A percentile compares a stretch with the other conserved stretches of the same genome.
Conservation (phyloP, 495 filamentous ascomycete genomes). For the Tuber calosporum region DNA sequence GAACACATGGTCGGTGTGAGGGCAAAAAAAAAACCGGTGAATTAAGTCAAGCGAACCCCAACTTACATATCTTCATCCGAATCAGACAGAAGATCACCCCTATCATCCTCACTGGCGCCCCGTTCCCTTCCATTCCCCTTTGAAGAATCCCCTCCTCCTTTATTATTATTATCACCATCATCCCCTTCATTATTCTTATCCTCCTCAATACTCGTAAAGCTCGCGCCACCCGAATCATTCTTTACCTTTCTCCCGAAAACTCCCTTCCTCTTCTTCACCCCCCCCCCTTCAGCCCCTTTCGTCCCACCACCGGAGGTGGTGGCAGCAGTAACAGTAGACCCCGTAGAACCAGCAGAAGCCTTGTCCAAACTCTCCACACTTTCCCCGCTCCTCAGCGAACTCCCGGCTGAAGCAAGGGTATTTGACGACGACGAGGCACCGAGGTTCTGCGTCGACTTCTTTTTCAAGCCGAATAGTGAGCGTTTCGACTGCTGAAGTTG, state of each 20-base stretch:
- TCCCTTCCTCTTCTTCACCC: conserved; percentile 31
- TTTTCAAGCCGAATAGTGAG: conserved; percentile 35
- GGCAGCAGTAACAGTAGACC: not conserved
- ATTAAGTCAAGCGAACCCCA: conserved; percentile 26
- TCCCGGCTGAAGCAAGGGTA: conserved; percentile 26
- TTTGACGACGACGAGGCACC: conserved; percentile 23
- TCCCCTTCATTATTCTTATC: conserved; percentile 16
- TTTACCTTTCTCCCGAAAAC: conserved; percentile 38
- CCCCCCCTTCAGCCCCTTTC: not conserved
- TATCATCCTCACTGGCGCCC: conserved; percentile 44
- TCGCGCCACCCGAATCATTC: conserved; percentile 21
- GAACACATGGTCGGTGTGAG: conserved; percentile 23
- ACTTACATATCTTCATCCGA: conserved; percentile 65
- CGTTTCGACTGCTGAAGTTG: conserved; percentile 19
- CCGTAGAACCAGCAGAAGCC: not conserved
- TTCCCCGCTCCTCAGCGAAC: conserved; percentile 29
- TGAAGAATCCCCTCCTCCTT: conserved; percentile 10
- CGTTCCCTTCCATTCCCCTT: conserved; percentile 21
- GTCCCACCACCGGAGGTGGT: conserved; percentile 1
- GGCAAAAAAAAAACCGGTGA: conserved; percentile 9
- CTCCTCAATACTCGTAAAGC: conserved; percentile 38
- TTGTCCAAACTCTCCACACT: conserved; percentile 35
- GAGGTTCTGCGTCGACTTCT: conserved; percentile 34
- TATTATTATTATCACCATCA: not conserved
- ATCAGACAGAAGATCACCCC: conserved; percentile 58